phyloP scores from a whole-genome alignment of 305 asterid species.

The Rubia tinctorum region DNA sequence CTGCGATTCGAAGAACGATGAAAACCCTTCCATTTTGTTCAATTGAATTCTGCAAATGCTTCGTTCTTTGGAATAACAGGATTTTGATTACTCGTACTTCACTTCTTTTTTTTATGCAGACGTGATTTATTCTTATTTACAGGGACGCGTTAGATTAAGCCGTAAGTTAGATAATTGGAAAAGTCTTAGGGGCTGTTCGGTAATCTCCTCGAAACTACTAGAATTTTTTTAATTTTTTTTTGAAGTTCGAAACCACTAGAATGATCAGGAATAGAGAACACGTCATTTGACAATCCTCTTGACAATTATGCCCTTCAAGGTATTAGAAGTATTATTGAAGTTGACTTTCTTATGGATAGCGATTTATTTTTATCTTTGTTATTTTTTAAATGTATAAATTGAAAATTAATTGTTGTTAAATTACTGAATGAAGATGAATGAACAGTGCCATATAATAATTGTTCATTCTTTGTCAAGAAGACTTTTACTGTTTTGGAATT shows the following conservation, averaged over 20 bases:
- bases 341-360: no score
- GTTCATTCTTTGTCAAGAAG: no score
- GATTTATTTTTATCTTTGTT: no score
- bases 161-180: background rate
- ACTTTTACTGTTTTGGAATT: no score
- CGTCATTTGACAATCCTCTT: background rate
- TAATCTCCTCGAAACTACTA: conserved; percentile 13
- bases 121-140: background rate
- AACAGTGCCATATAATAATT: no score
- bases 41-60: background rate
- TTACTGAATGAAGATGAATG: no score
- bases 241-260: background rate
- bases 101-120: background rate
- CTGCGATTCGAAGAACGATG: conserved; percentile 64
- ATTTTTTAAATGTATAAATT: no score
- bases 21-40: conserved; percentile 55
- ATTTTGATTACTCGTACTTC: no score
- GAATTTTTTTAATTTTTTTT: background rate
- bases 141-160: background rate
- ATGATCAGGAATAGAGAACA: background rate
- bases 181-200: background rate
- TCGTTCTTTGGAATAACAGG: background rate
- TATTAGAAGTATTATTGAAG: no score
- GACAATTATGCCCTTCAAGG: conserved; percentile 14
- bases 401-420: no score